Percentiles rank a stretch among this genome's conserved stretches.
These are phyloP conservation scores for Oxyria digyna DNA, from an alignment of 148 eudicot species.

Conservation along the genomic window DNA sequence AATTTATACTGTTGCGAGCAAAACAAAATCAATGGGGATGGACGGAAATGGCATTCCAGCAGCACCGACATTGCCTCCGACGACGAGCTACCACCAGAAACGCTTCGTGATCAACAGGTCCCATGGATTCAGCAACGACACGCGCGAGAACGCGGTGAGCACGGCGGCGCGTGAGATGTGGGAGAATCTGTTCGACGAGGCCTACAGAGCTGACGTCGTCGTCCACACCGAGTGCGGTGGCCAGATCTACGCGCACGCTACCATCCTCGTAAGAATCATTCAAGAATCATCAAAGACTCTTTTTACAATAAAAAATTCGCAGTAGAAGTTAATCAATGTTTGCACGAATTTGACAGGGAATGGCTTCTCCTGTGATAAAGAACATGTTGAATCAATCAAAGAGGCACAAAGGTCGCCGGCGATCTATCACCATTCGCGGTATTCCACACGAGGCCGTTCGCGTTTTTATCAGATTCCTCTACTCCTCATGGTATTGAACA, in stretches of 20 bases:
- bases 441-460: constrained; percentile 82
- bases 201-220: constrained; percentile 66
- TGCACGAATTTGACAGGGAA: constrained; percentile 32
- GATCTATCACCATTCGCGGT: constrained; percentile 56
- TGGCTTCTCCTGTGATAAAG: constrained; percentile 77
- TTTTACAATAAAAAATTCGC: neutral
- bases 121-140: neutral
- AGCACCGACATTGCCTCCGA: neutral
- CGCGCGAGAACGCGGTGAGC: constrained; percentile 13
- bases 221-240: constrained; percentile 44
- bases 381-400: constrained; percentile 43
- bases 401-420: constrained; percentile 32
- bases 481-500: constrained; percentile 70
- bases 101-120: neutral
- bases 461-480: constrained; percentile 63
- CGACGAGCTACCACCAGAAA: neutral
- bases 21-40: neutral
- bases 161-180: constrained; percentile 31
- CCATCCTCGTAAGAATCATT: constrained; percentile 45
- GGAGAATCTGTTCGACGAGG: constrained; percentile 80
- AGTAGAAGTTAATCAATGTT: neutral
- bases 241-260: constrained; percentile 67
- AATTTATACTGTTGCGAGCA: neutral
- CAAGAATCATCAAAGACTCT: neutral
- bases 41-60: neutral